Evolutionary conservation across 225 moss, liverwort and hornwort genomes (phyloP).

Genomic region (Sphagnum contortum): DNA sequence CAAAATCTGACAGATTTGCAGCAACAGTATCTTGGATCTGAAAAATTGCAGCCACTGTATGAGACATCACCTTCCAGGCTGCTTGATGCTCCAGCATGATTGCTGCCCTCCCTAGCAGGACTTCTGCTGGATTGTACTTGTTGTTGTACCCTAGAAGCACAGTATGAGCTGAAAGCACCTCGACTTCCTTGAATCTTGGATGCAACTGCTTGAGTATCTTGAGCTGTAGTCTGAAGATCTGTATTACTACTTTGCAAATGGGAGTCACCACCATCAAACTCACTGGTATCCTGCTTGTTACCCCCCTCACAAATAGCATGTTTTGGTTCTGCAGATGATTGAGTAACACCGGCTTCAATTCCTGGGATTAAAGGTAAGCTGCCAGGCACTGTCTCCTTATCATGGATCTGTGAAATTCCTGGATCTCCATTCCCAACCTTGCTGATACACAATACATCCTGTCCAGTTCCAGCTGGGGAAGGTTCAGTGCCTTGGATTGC

Average conservation of each 20-base stretch:
- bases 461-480: slow-evolving; percentile 18
- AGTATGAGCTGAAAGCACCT: slow-evolving; percentile 28
- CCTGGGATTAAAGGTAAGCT: no score
- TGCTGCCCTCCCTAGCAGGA: slow-evolving; percentile 24
- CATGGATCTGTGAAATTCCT: slow-evolving; percentile 3
- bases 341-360: no score
- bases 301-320: no score
- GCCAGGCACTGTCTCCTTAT: slow-evolving; percentile 7
- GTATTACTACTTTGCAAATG: no score
- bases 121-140: slow-evolving; percentile 16
- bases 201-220: slow-evolving; percentile 20
- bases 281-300: no score
- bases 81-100: slow-evolving; percentile 4
- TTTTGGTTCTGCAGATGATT: no score
- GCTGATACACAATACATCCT: slow-evolving; percentile 15
- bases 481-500: slow-evolving; percentile 7
- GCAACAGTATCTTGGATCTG: background rate
- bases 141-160: slow-evolving; percentile 2
- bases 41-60: no score
- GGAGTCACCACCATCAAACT: no score
- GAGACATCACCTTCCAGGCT: background rate
- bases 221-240: slow-evolving; percentile 6
- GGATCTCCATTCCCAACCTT: slow-evolving; percentile 13
- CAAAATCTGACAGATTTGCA: background rate
- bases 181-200: slow-evolving; percentile 25